Evolutionary conservation across 1,284 basidiomycete genomes (phyloP).

Genomic region (Golubevia sp.): DNA sequence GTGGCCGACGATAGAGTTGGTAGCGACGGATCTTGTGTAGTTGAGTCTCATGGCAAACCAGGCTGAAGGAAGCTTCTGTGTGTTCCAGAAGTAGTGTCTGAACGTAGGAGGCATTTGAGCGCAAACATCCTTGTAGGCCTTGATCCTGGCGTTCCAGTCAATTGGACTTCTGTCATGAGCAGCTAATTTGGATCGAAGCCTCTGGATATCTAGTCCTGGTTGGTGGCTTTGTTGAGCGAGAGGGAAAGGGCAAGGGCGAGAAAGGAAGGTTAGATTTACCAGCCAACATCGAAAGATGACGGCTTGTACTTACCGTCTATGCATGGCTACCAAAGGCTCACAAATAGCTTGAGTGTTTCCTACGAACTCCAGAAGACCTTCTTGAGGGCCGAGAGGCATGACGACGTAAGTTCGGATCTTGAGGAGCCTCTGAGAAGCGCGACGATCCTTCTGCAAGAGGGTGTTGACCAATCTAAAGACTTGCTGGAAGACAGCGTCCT

Average conservation of each 20-base stretch:
- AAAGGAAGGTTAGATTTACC: neutral
- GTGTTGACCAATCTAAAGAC: slow-evolving; percentile 89
- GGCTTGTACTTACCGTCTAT: slow-evolving; percentile 66
- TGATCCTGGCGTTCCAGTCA: slow-evolving; percentile 23
- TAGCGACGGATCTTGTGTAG: slow-evolving; percentile 89
- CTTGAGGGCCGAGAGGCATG: slow-evolving; percentile 78
- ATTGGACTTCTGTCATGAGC: slow-evolving; percentile 3
- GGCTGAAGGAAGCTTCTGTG: slow-evolving; percentile 79
- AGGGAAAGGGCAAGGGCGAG: neutral
- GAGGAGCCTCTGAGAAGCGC: slow-evolving; percentile 76
- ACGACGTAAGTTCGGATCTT: slow-evolving; percentile 84
- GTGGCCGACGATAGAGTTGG: slow-evolving; percentile 91
- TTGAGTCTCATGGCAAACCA: slow-evolving; percentile 93
- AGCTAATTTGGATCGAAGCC: slow-evolving; percentile 15
- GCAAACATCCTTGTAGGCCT: slow-evolving; percentile 68
- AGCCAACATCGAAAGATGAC: neutral
- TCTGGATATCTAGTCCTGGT: slow-evolving; percentile 1
- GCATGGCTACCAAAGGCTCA: slow-evolving; percentile 70
- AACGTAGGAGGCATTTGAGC: slow-evolving; percentile 79
- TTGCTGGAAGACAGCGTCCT: slow-evolving; percentile 99
- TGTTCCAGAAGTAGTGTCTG: slow-evolving; percentile 91
- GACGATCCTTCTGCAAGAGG: slow-evolving; percentile 74
- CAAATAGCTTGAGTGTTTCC: slow-evolving; percentile 75
- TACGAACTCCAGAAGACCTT: slow-evolving; percentile 91
- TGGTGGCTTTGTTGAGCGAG: neutral